Evolutionary conservation across 176 grass and related monocot genomes (phyloP), one percentile per base, ranked within the genome.

Genomic region (Canna indica): DNA sequence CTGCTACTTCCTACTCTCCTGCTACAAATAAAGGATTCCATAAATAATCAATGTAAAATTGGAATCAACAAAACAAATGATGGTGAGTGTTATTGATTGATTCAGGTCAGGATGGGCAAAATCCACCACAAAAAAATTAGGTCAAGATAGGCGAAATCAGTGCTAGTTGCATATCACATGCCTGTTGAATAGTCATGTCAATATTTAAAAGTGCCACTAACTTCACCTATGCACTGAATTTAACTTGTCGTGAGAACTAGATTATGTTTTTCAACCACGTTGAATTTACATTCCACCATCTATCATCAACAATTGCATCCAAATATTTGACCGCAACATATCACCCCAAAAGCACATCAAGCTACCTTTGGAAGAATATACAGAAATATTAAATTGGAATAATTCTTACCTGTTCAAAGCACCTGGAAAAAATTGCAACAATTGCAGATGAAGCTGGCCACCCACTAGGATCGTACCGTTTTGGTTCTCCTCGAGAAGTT

Each of bases 361-460:
- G 26, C 13, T 1, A 47, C 26, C 39, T 70, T n/a, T 24, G 20
- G 50, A 54, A 25, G 29, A 25, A n/a, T 13, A n/a, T 25, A 10
- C 20, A 39, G 25, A 41, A 38, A 38, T 25, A 7, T 12, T 12
- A 39, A 66, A n/a, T 54, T 3, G 39, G 25, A 66, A n/a, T 32
- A 47, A 31, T 48, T 29, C 3, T 67, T 89, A 91, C 93, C 93
- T 97, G 70, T 74, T 73, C 36, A 26, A 87, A 22, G 75, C 82
- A 79, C 47, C 75, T 73, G 45, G 77, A 50, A 56, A 92, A 69
- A 28, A 92, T 77, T 44, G 32, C 52, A 64, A 81, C 81, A 68
- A 90, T 65, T 15, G 81, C 87, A 54, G 75, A 70, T 18, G 88
- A 72, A 36, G 88, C 86, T 1, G 88, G 88, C 26, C 90, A 87